phyloP scores from a whole-genome alignment of 2,329 filamentous ascomycete genomes.

The Trichoderma gracile region DNA sequence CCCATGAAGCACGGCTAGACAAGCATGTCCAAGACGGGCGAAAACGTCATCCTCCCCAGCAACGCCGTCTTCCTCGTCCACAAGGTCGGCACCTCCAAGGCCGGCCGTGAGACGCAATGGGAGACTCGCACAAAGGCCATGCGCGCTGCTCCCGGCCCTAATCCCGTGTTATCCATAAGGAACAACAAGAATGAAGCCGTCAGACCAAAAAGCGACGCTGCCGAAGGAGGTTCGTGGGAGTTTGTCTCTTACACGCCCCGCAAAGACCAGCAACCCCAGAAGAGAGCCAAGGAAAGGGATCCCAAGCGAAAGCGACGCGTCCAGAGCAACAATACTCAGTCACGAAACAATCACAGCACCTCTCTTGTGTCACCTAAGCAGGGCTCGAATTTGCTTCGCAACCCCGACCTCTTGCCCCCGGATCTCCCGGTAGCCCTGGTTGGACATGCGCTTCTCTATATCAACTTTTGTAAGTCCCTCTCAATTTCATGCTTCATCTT shows the following conservation, averaged over 20 bases:
- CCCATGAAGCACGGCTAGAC: neutral
- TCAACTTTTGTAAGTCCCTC: conserved; percentile 2
- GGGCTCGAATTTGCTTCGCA: conserved; percentile 1
- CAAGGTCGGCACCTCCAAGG: conserved; percentile 16
- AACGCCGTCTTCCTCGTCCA: conserved; percentile 21
- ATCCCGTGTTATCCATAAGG: neutral
- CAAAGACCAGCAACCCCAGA: neutral
- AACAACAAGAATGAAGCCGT: neutral
- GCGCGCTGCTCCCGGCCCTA: neutral
- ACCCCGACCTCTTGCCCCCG: neutral
- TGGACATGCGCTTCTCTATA: conserved; percentile 17
- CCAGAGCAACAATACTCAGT: neutral
- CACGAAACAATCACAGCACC: neutral
- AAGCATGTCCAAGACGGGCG: conserved; percentile 16
- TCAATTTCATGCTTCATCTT: neutral
- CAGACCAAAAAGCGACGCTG: neutral
- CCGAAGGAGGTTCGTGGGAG: conserved; percentile 1
- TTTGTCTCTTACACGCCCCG: conserved; percentile 17
- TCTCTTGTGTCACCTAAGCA: neutral
- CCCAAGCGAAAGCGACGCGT: neutral
- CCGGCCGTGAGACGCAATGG: conserved; percentile 6
- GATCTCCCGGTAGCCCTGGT: neutral
- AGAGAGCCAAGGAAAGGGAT: neutral
- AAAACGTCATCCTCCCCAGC: conserved; percentile 21
- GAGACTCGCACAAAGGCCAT: conserved; percentile 18